Base-by-base conservation (phyloP, 2,329 filamentous ascomycete genomes). In the Colletotrichum sp. region DNA sequence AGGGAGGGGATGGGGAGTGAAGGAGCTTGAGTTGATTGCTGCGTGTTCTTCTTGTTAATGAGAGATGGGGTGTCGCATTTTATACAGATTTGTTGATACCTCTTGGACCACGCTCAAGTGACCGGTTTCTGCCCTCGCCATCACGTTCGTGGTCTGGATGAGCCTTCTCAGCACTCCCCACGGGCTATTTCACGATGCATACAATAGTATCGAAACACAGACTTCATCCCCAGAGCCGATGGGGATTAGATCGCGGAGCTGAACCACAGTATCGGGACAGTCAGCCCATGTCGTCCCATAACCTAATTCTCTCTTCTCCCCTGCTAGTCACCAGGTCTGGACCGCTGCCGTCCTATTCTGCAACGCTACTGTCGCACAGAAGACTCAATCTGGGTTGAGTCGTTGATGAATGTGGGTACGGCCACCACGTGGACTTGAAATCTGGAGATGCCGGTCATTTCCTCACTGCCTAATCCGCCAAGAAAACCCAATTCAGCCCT, bases 41-140 rank as follows among this genome's bases (percentile, higher is more conserved):
- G 59, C 2, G 28, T 32, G 1, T n/a, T 2, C 30, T 34, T 18
- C 3, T 24, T 21, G 15, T 0, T 0, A 62, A 8, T 0, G 2
- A 12, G 18, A 16, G 30, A 62, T 34, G 16, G 10, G 18, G 3
- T 12, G 5, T 1, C 2, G 12, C 18, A 18, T 15, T 15, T 32
- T 32, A 62, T 34, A 34, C 18, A 6, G 2, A 13, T 57, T 16
- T 59, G 6, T 6, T 3, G 55, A 28, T 59, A 15, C 24, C 21
- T 59, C 26, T 59, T 28, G 2, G 44, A 8, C n/a, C n/a, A 21
- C 8, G 6, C 18, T 21, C 9, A 0, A 21, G 5, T 7, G n/a
- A 21, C 18, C 6, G 6, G 9, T 8, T 21, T n/a, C 44, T 10
- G 18, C 8, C 10, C 44, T 21, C 10, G 5, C 10, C 9, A 21